Evolutionary conservation across 495 filamentous ascomycete genomes (phyloP).

Genomic region (Cairneyella variabilis): DNA sequence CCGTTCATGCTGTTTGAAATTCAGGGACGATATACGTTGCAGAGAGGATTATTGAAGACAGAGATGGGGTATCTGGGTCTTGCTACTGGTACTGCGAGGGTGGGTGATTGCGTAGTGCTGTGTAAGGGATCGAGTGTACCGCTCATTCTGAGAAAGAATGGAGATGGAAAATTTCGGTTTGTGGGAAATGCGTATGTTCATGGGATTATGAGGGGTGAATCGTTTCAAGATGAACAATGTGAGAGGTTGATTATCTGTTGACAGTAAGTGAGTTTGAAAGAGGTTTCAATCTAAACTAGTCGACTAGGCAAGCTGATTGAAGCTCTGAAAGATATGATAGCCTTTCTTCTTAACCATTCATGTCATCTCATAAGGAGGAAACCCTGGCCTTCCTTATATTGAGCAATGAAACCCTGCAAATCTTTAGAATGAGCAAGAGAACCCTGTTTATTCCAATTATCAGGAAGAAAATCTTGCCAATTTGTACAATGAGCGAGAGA

Average conservation of each 20-base stretch:
- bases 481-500: no score
- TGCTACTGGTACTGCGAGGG: not conserved
- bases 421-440: no score
- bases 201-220: constrained; percentile 22
- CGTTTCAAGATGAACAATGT: not conserved
- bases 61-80: constrained; percentile 7
- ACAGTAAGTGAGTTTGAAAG: no score
- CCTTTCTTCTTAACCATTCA: no score
- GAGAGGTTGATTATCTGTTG: not conserved
- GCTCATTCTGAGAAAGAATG: not conserved
- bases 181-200: constrained; percentile 23
- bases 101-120: constrained; percentile 1
- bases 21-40: constrained; percentile 6
- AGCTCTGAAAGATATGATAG: no score
- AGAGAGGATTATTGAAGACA: not conserved
- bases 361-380: no score
- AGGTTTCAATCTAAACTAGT: no score
- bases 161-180: constrained; percentile 5
- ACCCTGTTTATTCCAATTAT: no score
- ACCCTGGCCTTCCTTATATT: no score
- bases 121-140: constrained; percentile 8
- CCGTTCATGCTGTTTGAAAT: constrained; percentile 11
- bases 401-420: no score
- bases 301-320: no score
- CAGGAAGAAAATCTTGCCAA: no score